A percentile compares a stretch with the other conserved stretches of the same genome.
phyloP scores from a whole-genome alignment of 2,329 filamentous ascomycete species.

The Hawksworthiomyces lignivorus region DNA sequence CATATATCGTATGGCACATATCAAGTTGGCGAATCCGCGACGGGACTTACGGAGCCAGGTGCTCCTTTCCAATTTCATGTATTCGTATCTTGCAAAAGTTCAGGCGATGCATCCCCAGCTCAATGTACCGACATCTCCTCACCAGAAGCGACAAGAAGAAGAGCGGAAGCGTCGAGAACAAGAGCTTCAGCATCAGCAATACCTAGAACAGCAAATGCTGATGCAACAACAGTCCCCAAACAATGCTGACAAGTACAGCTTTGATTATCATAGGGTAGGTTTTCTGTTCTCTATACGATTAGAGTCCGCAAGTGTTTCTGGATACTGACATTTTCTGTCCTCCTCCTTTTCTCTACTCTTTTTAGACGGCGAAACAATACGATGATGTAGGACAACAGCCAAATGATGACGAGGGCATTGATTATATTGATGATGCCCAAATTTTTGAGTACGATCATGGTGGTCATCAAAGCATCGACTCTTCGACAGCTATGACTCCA shows the following conservation, averaged over 20 bases:
- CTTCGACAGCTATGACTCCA: neutral
- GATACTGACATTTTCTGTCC: no score
- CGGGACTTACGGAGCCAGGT: constrained; percentile 91
- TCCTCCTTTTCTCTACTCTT: no score
- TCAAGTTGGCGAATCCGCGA: constrained; percentile 95
- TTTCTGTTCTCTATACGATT: neutral
- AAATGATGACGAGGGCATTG: constrained; percentile 14
- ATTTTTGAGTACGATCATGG: constrained; percentile 28
- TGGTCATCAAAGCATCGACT: constrained; percentile 6
- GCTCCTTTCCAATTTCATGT: constrained; percentile 98
- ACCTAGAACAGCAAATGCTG: constrained; percentile 33
- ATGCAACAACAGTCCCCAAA: constrained; percentile 22
- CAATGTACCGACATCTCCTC: constrained; percentile 77
- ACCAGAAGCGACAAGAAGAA: constrained; percentile 30
- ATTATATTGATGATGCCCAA: constrained; percentile 27
- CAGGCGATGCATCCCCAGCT: constrained; percentile 98
- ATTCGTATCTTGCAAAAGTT: constrained; percentile 95
- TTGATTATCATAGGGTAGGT: constrained; percentile 30
- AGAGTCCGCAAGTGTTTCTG: no score
- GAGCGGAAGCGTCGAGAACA: constrained; percentile 42
- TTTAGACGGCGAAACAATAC: constrained; percentile 18
- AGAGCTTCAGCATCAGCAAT: constrained; percentile 35
- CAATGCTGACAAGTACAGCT: constrained; percentile 23
- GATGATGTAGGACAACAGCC: constrained; percentile 19
- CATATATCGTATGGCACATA: constrained; percentile 97